Evolutionary conservation across 768 basidiomycete species (phyloP), one percentile per base, ranked within the genome.

Genomic region (Trametes punicea): DNA sequence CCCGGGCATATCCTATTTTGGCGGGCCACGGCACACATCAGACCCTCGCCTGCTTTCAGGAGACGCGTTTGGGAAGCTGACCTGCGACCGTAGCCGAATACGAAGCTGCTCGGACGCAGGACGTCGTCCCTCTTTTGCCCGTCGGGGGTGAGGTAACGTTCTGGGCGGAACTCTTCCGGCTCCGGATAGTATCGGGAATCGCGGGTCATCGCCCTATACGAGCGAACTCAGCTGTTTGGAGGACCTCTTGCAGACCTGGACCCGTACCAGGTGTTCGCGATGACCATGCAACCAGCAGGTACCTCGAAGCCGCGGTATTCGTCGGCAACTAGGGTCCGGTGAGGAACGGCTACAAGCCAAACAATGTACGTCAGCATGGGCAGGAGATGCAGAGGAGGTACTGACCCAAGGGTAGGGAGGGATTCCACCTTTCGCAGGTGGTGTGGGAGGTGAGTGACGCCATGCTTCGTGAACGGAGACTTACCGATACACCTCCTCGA

Each of bases 1-100:
- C 83, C 82, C 8, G 82, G 80, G 59, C 82, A 84, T 47, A 77
- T 74, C 57, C 80, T 42, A 33, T 2, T 9, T 21, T 16, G 9
- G n/a, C n/a, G n/a, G n/a, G n/a, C n/a, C n/a, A n/a, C n/a, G n/a
- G n/a, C n/a, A n/a, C n/a, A n/a, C n/a, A n/a, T n/a, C n/a, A n/a
- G n/a, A n/a, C n/a, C n/a, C n/a, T 15, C 23, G 20, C 15, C 21
- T 18, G 23, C 21, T 6, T 8, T 4, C 16, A 34, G 11, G 48
- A 50, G 3, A 27, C 29, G 8, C 23, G 4, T 34, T n/a, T 31
- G 30, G 8, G n/a, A 11, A 20, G 26, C 52, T n/a, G 5, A 62
- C 61, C 61, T 38, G 11, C 62, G 55, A 8, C 62, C 62, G 38
- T 60, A 63, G 20, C 62, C 62, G 34, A 60, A 60, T 27, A 56